Evolutionary conservation across 805 yeast species (phyloP).

Genomic region (Ogataea trehalophila): DNA sequence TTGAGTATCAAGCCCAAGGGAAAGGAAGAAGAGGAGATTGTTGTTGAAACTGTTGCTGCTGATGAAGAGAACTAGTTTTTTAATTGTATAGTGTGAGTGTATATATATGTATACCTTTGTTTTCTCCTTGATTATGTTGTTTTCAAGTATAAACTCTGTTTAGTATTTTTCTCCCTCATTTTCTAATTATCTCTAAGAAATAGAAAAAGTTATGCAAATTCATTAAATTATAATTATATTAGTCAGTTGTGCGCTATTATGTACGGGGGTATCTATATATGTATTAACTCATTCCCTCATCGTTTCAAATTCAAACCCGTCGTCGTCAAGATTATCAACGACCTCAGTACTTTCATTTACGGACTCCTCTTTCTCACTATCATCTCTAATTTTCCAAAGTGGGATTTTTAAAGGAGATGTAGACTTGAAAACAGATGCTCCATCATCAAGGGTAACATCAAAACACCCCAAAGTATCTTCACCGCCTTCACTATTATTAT

Average conservation of each 20-base stretch:
- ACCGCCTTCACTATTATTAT: not conserved
- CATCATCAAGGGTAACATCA: too few relatives aligned
- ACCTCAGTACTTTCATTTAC: too few relatives aligned
- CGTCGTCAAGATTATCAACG: not conserved
- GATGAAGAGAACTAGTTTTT: not conserved
- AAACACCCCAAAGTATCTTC: not conserved
- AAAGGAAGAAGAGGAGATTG: not conserved
- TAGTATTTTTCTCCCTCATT: too few relatives aligned
- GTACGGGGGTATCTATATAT: too few relatives aligned
- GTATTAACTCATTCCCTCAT: not conserved
- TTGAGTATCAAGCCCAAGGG: conserved; percentile 23
- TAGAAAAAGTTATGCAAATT: too few relatives aligned
- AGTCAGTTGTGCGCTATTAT: too few relatives aligned
- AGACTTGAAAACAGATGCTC: too few relatives aligned
- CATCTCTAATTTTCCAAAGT: not conserved
- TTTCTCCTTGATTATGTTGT: not conserved
- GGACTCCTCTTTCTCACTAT: not conserved
- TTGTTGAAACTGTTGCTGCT: not conserved
- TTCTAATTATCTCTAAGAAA: too few relatives aligned
- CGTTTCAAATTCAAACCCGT: not conserved
- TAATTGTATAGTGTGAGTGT: too few relatives aligned
- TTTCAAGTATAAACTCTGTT: not conserved
- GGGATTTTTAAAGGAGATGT: not conserved
- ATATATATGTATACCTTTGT: not conserved
- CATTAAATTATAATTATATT: too few relatives aligned